Conservation (phyloP, 495 filamentous ascomycete genomes). For the Entonaema liquescens region DNA sequence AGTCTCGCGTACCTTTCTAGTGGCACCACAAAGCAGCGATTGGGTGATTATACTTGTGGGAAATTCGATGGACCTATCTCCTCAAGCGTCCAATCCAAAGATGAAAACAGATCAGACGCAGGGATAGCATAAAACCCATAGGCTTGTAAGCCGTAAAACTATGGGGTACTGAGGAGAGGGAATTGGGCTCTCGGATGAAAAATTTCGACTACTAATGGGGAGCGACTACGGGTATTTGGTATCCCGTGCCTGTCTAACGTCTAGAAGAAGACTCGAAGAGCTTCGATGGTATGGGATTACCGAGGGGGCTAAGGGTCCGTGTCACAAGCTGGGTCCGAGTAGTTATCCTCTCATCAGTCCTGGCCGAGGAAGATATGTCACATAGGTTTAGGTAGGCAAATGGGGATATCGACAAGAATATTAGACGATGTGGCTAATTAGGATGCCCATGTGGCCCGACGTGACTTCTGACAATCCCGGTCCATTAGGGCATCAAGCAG, state of each 20-base stretch:
- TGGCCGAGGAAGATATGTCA: constrained; percentile 39
- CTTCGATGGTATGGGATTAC: constrained; percentile 17
- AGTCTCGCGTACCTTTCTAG: constrained; percentile 40
- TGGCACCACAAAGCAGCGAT: constrained; percentile 33
- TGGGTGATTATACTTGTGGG: constrained; percentile 29
- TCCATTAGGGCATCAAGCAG: constrained; percentile 46
- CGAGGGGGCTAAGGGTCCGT: constrained; percentile 19
- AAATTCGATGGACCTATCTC: constrained; percentile 32
- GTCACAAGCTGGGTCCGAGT: constrained; percentile 19
- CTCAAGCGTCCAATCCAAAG: constrained; percentile 28
- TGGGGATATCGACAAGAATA: constrained; percentile 43
- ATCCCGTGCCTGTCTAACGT: constrained; percentile 27
- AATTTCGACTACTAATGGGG: constrained; percentile 35
- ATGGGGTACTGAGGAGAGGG: constrained; percentile 24
- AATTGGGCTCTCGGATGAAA: constrained; percentile 29
- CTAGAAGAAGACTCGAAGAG: constrained; percentile 25
- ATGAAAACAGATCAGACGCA: constrained; percentile 36
- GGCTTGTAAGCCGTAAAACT: constrained; percentile 34
- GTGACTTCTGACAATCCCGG: constrained; percentile 48
- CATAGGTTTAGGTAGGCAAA: constrained; percentile 28
- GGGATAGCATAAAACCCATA: constrained; percentile 30
- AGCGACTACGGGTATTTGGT: constrained; percentile 30
- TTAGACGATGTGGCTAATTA: constrained; percentile 52
- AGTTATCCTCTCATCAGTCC: constrained; percentile 33
- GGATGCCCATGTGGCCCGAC: constrained; percentile 50